Conservation (phyloP, 768 basidiomycete species). For the Russula ochroleuca region DNA sequence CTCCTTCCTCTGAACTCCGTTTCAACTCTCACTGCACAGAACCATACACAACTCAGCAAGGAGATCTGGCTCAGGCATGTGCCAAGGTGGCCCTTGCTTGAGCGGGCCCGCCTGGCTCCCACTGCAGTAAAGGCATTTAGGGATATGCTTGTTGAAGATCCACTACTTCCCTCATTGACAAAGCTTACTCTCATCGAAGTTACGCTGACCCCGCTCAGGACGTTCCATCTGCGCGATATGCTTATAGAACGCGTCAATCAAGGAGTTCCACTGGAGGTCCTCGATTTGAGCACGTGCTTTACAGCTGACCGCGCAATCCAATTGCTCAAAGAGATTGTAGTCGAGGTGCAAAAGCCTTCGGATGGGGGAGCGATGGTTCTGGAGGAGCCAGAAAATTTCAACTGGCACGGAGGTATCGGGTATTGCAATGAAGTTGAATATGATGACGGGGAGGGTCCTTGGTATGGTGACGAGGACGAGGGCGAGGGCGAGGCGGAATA, state of each 20-base stretch:
- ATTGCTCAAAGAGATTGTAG: not conserved
- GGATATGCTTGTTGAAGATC: not conserved
- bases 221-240: not conserved
- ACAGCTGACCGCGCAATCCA: constrained; percentile 28
- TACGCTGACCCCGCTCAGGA: not conserved
- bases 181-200: not conserved
- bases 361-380: too few relatives aligned
- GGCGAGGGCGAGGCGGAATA: too few relatives aligned
- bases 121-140: not conserved
- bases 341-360: too few relatives aligned
- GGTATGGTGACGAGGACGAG: too few relatives aligned
- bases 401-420: too few relatives aligned
- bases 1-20: not conserved
- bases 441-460: too few relatives aligned
- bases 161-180: not conserved
- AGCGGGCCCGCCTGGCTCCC: not conserved
- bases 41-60: not conserved
- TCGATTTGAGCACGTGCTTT: not conserved
- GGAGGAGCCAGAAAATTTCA: too few relatives aligned
- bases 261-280: not conserved
- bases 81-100: not conserved
- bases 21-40: not conserved
- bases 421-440: too few relatives aligned
- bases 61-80: not conserved
- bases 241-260: not conserved